phyloP scores from a whole-genome alignment of 129 eudicot species.

The Cynara cardunculus region DNA sequence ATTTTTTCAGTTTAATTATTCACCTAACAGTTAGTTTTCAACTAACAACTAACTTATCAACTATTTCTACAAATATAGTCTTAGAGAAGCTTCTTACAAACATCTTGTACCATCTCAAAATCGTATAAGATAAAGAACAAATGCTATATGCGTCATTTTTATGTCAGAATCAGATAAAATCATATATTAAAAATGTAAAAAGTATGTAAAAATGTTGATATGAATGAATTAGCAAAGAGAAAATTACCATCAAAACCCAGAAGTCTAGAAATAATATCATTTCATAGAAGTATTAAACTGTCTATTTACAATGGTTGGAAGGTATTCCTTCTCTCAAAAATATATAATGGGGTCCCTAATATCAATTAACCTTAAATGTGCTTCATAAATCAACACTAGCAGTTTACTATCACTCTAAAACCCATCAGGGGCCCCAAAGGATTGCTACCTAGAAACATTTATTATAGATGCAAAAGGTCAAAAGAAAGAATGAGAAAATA shows the following conservation, averaged over 20 bases:
- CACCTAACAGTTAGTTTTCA: no score
- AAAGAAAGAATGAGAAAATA: background rate
- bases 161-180: no score
- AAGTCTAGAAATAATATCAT: background rate
- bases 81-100: no score
- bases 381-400: background rate
- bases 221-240: no score
- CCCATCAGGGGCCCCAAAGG: slow-evolving; percentile 13
- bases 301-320: slow-evolving; percentile 11
- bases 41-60: no score
- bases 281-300: background rate
- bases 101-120: no score
- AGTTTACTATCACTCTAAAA: slow-evolving; percentile 3
- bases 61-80: no score
- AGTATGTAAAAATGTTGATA: no score
- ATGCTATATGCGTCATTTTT: no score
- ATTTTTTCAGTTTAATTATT: no score
- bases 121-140: background rate
- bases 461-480: background rate
- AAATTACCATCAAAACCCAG: background rate
- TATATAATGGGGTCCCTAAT: background rate
- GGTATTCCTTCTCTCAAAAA: background rate
- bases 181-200: no score
- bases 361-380: background rate
- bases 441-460: background rate